Conservation (phyloP, 2,329 filamentous ascomycete species). For the Juglanconis sp. region DNA sequence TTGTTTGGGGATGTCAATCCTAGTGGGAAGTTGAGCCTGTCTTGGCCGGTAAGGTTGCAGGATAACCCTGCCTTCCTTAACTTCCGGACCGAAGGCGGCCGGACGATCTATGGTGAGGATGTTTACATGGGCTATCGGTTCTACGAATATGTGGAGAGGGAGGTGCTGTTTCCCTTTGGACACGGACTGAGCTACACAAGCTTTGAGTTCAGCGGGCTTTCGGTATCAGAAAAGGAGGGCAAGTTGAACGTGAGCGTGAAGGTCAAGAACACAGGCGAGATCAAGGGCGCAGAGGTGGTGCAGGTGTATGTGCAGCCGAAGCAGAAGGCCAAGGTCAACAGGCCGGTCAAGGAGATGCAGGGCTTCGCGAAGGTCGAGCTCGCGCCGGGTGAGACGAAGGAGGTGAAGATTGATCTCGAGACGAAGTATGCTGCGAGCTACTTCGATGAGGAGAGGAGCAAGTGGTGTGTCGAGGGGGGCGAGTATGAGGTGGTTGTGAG, state of each 20-base stretch:
- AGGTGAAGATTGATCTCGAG: slow-evolving; percentile 52
- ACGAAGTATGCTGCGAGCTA: slow-evolving; percentile 66
- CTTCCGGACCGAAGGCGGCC: slow-evolving; percentile 60
- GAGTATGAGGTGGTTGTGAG: slow-evolving; percentile 61
- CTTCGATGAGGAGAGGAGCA: slow-evolving; percentile 64
- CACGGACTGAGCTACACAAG: slow-evolving; percentile 26
- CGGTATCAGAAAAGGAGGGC: slow-evolving; percentile 43
- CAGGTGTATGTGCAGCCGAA: slow-evolving; percentile 56
- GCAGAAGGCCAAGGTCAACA: slow-evolving; percentile 50
- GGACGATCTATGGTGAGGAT: slow-evolving; percentile 68
- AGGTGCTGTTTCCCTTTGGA: slow-evolving; percentile 28
- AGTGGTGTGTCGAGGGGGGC: slow-evolving; percentile 66
- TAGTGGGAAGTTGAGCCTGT: slow-evolving; percentile 63
- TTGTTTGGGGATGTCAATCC: slow-evolving; percentile 73
- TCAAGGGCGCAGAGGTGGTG: slow-evolving; percentile 52
- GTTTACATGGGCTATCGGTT: slow-evolving; percentile 71
- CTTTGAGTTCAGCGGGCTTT: slow-evolving; percentile 45
- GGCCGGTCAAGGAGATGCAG: slow-evolving; percentile 61
- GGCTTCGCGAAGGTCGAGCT: slow-evolving; percentile 64
- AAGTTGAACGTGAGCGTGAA: slow-evolving; percentile 47
- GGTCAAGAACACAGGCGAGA: slow-evolving; percentile 59
- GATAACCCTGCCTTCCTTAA: slow-evolving; percentile 70
- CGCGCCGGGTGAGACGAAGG: slow-evolving; percentile 55
- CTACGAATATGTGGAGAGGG: slow-evolving; percentile 54
- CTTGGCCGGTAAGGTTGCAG: slow-evolving; percentile 59